Base-by-base conservation (phyloP, 1,284 basidiomycete genomes). In the Rhodotorula sp. region DNA sequence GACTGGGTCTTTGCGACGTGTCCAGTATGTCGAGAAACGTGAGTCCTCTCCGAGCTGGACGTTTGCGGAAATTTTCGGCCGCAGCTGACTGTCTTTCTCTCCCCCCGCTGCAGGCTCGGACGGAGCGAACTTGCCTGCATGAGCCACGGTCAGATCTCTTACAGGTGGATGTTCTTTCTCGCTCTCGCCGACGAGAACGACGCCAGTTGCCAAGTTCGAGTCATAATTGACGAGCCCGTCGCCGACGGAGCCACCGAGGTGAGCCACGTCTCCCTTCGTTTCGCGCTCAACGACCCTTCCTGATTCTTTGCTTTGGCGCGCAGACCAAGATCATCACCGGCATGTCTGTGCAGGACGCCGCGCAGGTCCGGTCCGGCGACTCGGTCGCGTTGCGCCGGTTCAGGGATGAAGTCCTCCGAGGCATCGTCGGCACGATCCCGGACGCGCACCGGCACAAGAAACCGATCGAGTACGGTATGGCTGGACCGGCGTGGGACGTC, bases 1-100 rank as follows among this genome's bases (percentile, higher is more conserved):
- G 69, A 73, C 5, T 73, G 67, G 60, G 55, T 69, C 19, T 12
- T 43, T 10, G 68, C 63, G n/a, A 61, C 43, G 19, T 73, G 72
- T 45, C 62, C 66, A 4, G n/a, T 8, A 1, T 70, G 69, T 28
- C 16, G 47, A 15, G n/a, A 21, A 3, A 34, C 23, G 69, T 70
- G 21, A 10, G 72, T 61, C 12, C 28, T 34, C 58, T 26, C 2
- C 49, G 28, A n/a, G 5, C 38, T 54, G 48, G 16, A 31, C 12
- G 3, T 18, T 14, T 18, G 47, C 14, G 10, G 43, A 38, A 26
- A 26, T 16, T 19, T 23, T 28, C 47, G 23, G 16, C 54, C 12
- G 5, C 15, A 6, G 38, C 38, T 43, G 10, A 43, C 38, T 43
- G 38, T 43, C 7, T 2, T 43, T 43, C 7, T 2, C 14, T 43